Percentiles rank a stretch among this genome's conserved stretches.
These are phyloP conservation scores for Aspergillus avenaceus DNA, from an alignment of 495 filamentous ascomycete genomes.

Conservation along the genomic window DNA sequence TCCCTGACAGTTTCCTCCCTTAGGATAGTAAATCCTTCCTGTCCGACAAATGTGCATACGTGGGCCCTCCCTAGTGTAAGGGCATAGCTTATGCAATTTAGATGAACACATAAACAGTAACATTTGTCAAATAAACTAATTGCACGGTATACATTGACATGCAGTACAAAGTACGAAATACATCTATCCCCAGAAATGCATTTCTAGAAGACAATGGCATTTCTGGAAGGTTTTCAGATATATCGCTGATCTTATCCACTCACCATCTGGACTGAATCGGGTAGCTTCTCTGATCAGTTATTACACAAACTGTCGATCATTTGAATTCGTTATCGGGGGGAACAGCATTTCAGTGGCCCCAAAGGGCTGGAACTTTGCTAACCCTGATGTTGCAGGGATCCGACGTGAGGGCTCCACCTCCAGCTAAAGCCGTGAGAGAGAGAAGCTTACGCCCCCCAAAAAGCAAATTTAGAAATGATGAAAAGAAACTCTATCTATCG, in stretches of 20 bases:
- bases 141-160: not conserved
- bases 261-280: slow-evolving; percentile 3
- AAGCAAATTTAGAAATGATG: not conserved
- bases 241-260: slow-evolving; percentile 9
- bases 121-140: not conserved
- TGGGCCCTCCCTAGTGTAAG: too few relatives aligned
- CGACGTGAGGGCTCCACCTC: not conserved
- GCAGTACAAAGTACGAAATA: not conserved
- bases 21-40: not conserved
- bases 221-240: slow-evolving; percentile 9
- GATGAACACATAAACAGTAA: slow-evolving; percentile 1
- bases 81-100: not conserved
- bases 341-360: slow-evolving; percentile 9
- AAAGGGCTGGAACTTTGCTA: slow-evolving; percentile 13
- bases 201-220: not conserved
- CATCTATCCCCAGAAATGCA: not conserved
- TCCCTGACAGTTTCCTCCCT: slow-evolving; percentile 1
- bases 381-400: not conserved
- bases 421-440: not conserved
- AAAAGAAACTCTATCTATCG: slow-evolving; percentile 4
- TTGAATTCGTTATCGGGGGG: not conserved
- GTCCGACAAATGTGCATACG: too few relatives aligned
- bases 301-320: slow-evolving; percentile 9
- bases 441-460: not conserved
- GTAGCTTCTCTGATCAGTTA: slow-evolving; percentile 4